A percentile compares a stretch with the other conserved stretches of the same genome.
phyloP scores from a whole-genome alignment of 495 filamentous ascomycete genomes.

The Aspergillus wentii region DNA sequence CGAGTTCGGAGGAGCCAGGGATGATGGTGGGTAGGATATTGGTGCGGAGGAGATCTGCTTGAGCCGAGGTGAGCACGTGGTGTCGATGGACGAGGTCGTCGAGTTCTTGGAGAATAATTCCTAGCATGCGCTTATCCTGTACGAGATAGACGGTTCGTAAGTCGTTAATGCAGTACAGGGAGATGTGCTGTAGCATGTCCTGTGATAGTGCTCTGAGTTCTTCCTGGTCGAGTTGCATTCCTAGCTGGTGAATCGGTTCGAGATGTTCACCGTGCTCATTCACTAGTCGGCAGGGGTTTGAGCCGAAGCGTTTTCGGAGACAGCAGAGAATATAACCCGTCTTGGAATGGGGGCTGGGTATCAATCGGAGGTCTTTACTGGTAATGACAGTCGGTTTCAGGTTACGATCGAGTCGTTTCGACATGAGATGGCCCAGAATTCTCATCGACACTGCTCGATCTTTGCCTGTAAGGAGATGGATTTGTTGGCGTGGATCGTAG shows the following conservation, averaged over 20 bases:
- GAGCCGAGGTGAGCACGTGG: conserved; percentile 16
- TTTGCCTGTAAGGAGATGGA: too few relatives aligned
- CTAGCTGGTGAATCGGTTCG: conserved; percentile 26
- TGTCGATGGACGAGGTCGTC: conserved; percentile 12
- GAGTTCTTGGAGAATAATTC: conserved; percentile 28
- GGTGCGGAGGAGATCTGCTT: conserved; percentile 16
- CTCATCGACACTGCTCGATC: too few relatives aligned
- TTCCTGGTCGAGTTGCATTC: conserved; percentile 25
- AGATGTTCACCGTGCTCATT: conserved; percentile 11
- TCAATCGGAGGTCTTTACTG: not conserved
- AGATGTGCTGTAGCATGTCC: conserved; percentile 20
- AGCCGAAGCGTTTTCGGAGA: conserved; percentile 3
- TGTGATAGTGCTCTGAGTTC: conserved; percentile 19
- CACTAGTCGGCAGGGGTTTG: not conserved
- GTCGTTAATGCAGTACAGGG: conserved; percentile 27
- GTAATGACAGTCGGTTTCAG: not conserved
- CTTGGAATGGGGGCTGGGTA: not conserved
- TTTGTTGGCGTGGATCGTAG: not conserved
- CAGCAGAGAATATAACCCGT: not conserved
- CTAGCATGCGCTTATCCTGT: conserved; percentile 37
- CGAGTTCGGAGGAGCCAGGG: conserved; percentile 6
- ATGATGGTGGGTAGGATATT: conserved; percentile 10
- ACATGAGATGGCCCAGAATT: not conserved
- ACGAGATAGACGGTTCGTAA: conserved; percentile 29
- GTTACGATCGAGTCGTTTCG: not conserved